phyloP scores from a whole-genome alignment of 345 rosid genomes.

The Brassica carinata region DNA sequence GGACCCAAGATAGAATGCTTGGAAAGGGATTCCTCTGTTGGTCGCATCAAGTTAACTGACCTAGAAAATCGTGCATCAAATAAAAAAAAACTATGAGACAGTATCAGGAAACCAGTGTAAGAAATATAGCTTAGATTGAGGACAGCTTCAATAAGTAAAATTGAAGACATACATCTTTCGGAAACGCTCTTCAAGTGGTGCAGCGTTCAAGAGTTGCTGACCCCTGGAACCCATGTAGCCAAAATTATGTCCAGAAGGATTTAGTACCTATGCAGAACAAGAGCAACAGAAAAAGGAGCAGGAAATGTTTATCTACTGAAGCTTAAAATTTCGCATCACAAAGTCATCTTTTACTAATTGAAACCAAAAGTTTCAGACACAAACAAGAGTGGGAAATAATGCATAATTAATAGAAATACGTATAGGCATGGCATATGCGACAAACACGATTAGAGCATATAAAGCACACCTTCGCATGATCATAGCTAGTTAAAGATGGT shows the following conservation, averaged over 20 bases:
- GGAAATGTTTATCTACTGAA: conserved; percentile 22
- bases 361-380: neutral
- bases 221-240: conserved; percentile 53
- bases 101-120: conserved; percentile 16
- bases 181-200: conserved; percentile 63
- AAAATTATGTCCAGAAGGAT: conserved; percentile 48
- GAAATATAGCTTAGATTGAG: neutral
- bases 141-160: neutral
- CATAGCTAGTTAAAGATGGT: conserved; percentile 45
- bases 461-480: conserved; percentile 54
- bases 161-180: conserved; percentile 57
- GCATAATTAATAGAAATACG: neutral
- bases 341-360: neutral
- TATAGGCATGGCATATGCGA: conserved; percentile 14
- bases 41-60: conserved; percentile 60
- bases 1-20: conserved; percentile 94
- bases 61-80: conserved; percentile 45
- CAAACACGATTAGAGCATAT: conserved; percentile 31
- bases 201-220: conserved; percentile 44
- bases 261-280: conserved; percentile 53
- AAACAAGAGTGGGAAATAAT: neutral
- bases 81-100: neutral
- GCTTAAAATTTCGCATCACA: neutral
- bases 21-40: conserved; percentile 86
- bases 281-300: conserved; percentile 23